Percentiles rank a stretch among this genome's conserved stretches.
phyloP scores from a whole-genome alignment of 208 protist species.

The Phytomonas sp. region DNA sequence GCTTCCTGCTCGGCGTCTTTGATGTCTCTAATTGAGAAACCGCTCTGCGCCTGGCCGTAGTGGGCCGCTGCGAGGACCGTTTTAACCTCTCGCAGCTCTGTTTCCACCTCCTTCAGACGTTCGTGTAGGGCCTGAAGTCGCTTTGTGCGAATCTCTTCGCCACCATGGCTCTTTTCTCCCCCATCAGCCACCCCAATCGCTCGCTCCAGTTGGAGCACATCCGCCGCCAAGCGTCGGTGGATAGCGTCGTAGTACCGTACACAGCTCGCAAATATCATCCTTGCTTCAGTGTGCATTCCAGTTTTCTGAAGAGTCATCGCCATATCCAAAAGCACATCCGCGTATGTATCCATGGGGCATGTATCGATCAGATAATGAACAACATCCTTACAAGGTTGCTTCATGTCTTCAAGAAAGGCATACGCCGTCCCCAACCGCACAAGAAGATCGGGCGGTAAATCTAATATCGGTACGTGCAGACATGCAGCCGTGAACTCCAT shows the following conservation, averaged over 20 bases:
- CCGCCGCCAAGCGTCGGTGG: conserved; percentile 14
- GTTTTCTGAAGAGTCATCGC: conserved; percentile 67
- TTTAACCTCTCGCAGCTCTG: conserved; percentile 25
- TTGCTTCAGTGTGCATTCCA: conserved; percentile 51
- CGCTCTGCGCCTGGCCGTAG: conserved; percentile 61
- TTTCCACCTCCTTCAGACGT: conserved; percentile 10
- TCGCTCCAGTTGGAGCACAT: conserved; percentile 14
- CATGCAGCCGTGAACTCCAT: conserved; percentile 59
- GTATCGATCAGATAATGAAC: conserved; percentile 66
- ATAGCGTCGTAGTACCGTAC: conserved; percentile 55
- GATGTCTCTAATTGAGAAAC: conserved; percentile 16
- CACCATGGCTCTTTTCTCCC: conserved; percentile 14
- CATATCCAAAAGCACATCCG: conserved; percentile 75
- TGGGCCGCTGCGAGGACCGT: conserved; percentile 52
- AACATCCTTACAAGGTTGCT: conserved; percentile 62
- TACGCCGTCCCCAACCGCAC: conserved; percentile 75
- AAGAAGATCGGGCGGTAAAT: conserved; percentile 79
- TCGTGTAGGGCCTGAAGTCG: conserved; percentile 11
- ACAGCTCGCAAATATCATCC: conserved; percentile 53
- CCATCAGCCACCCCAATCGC: not conserved
- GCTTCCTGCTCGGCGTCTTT: conserved; percentile 12
- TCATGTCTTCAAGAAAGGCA: conserved; percentile 51
- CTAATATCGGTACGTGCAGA: conserved; percentile 53
- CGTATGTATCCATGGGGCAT: conserved; percentile 79
- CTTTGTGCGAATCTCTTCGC: not conserved